Percentiles rank a stretch among this genome's conserved stretches.
Evolutionary conservation across 257 asterid species (phyloP).

Genomic region (Penstemon newberryi): DNA sequence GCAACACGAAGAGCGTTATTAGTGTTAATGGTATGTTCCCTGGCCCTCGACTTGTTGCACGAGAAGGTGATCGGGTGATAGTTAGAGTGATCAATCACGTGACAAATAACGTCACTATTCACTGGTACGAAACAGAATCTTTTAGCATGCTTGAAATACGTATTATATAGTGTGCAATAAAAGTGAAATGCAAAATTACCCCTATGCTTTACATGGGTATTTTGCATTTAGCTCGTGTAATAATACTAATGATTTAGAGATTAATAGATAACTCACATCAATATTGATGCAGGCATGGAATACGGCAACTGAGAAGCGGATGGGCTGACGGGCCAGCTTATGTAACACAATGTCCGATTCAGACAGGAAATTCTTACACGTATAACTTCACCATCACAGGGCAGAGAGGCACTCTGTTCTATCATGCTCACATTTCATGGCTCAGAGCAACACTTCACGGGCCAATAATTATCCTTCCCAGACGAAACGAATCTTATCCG

Average conservation of each 20-base stretch:
- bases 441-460: slow-evolving; percentile 60
- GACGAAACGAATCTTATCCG: slow-evolving; percentile 58
- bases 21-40: slow-evolving; percentile 62
- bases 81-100: slow-evolving; percentile 58
- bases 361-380: slow-evolving; percentile 47
- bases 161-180: no score
- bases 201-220: no score
- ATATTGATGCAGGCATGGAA: slow-evolving; percentile 54
- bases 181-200: no score
- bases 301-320: slow-evolving; percentile 57
- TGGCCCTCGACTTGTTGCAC: slow-evolving; percentile 60
- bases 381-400: slow-evolving; percentile 71
- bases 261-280: no score
- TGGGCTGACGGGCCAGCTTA: slow-evolving; percentile 81
- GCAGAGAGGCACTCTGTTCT: slow-evolving; percentile 70
- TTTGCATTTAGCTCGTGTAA: no score
- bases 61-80: slow-evolving; percentile 63
- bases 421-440: slow-evolving; percentile 78
- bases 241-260: no score
- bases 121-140: slow-evolving; percentile 47
- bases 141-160: background rate
- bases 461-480: slow-evolving; percentile 59
- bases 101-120: slow-evolving; percentile 53
- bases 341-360: slow-evolving; percentile 71
- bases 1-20: slow-evolving; percentile 58